Evolutionary conservation across 2,329 filamentous ascomycete species (phyloP).

Genomic region (Sporothrix sp.): DNA sequence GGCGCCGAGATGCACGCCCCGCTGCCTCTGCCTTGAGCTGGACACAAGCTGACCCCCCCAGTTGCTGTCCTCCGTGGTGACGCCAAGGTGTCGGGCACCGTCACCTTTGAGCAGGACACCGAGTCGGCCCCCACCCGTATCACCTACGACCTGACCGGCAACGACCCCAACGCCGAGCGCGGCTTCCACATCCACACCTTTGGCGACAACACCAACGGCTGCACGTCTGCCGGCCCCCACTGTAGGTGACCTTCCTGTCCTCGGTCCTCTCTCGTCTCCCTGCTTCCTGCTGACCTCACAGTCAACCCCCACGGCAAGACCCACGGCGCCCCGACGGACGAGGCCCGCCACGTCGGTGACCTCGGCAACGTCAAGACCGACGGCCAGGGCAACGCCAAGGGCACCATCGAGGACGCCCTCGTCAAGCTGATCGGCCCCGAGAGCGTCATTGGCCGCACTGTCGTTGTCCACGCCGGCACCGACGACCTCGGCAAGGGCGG

Average conservation of each 20-base stretch:
- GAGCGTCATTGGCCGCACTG: conserved; percentile 89
- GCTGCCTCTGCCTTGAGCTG: background rate
- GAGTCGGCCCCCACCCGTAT: conserved; percentile 78
- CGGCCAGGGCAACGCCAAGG: conserved; percentile 79
- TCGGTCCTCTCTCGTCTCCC: background rate
- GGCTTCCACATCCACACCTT: conserved; percentile 99
- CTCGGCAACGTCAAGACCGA: conserved; percentile 97
- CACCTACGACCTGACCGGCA: conserved; percentile 83
- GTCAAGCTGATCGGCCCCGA: conserved; percentile 95
- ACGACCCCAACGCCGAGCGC: conserved; percentile 92
- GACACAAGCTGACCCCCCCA: conserved; percentile 29
- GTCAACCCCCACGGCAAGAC: conserved; percentile 93
- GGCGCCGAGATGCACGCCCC: conserved; percentile 14
- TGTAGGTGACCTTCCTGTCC: conserved; percentile 53
- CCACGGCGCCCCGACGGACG: conserved; percentile 79
- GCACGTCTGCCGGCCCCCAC: conserved; percentile 95
- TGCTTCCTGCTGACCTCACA: conserved; percentile 27
- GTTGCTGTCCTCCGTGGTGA: conserved; percentile 97
- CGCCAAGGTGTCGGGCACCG: conserved; percentile 86
- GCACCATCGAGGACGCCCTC: conserved; percentile 66
- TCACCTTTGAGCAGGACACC: conserved; percentile 85
- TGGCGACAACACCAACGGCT: conserved; percentile 99
- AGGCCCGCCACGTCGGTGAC: conserved; percentile 89
- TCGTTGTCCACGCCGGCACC: conserved; percentile 89
- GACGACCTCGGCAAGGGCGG: conserved; percentile 92